Evolutionary conservation across 2,329 filamentous ascomycete genomes (phyloP).

Genomic region (Claviceps fusiformis): DNA sequence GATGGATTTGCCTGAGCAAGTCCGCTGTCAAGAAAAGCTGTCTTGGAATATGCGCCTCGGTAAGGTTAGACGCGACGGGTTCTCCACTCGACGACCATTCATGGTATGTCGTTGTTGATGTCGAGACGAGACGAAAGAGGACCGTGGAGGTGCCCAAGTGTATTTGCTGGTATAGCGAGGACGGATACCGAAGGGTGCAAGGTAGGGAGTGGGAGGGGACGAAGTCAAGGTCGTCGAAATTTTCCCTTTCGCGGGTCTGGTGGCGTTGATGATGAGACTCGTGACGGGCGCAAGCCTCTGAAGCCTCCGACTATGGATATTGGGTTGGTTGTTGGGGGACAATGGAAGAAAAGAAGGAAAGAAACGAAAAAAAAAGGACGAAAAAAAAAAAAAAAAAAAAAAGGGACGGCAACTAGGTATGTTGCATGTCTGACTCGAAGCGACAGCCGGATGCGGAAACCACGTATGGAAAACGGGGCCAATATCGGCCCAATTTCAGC

Average conservation of each 20-base stretch:
- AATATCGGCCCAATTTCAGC: neutral
- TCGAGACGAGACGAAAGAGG: neutral
- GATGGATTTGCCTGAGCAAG: neutral
- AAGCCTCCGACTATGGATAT: neutral
- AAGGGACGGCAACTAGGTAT: neutral
- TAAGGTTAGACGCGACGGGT: neutral
- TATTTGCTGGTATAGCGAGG: neutral
- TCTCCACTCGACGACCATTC: conserved; percentile 1
- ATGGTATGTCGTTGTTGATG: conserved; percentile 3
- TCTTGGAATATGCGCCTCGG: conserved; percentile 2
- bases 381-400: neutral
- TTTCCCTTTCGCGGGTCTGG: neutral
- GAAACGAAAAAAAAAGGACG: neutral
- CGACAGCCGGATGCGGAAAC: neutral
- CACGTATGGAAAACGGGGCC: neutral
- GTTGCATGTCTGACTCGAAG: neutral
- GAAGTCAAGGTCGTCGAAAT: neutral
- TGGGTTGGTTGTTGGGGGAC: no score
- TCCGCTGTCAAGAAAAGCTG: conserved; percentile 1
- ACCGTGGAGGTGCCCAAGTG: neutral
- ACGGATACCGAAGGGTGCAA: neutral
- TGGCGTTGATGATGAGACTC: neutral
- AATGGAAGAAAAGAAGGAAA: neutral
- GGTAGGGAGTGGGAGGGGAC: neutral
- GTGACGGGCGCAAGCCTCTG: neutral